Percentiles rank a stretch among this genome's conserved stretches.
phyloP scores from a whole-genome alignment of 768 basidiomycete genomes.

The Tricholoma matsutake region DNA sequence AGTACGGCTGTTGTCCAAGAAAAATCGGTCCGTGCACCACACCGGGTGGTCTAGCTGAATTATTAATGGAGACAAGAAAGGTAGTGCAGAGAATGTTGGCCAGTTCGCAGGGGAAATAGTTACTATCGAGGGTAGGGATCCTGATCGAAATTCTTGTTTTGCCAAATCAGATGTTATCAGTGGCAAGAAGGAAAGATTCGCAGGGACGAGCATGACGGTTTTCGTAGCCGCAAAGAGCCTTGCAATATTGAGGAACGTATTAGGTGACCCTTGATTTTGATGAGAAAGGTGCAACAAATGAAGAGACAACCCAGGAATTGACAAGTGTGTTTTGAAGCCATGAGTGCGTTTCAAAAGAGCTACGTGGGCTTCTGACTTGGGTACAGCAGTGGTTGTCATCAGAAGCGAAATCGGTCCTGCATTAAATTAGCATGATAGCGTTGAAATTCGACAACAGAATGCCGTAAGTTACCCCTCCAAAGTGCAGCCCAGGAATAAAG shows the following conservation, averaged over 20 bases:
- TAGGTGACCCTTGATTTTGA: conserved; percentile 38
- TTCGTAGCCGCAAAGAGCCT: conserved; percentile 53
- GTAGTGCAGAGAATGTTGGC: conserved; percentile 34
- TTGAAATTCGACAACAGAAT: neutral
- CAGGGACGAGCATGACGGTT: conserved; percentile 51
- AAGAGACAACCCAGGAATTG: conserved; percentile 31
- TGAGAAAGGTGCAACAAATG: conserved; percentile 47
- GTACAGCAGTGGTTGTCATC: conserved; percentile 32
- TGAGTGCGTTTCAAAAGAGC: conserved; percentile 26
- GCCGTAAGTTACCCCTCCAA: conserved; percentile 40
- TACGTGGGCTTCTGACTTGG: conserved; percentile 22
- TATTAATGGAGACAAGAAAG: conserved; percentile 43
- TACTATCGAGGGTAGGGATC: conserved; percentile 17
- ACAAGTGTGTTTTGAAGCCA: conserved; percentile 18
- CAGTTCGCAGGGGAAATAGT: conserved; percentile 23
- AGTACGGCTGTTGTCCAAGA: conserved; percentile 39
- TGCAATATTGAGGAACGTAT: conserved; percentile 59
- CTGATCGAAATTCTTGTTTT: conserved; percentile 3
- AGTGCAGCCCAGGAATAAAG: conserved; percentile 32
- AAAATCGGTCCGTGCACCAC: conserved; percentile 64
- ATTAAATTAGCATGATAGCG: neutral
- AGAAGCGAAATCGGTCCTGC: conserved; percentile 51
- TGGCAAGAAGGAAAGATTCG: conserved; percentile 29
- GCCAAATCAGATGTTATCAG: conserved; percentile 15
- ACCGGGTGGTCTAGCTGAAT: conserved; percentile 41